phyloP scores from a whole-genome alignment of 257 asterid genomes.

The Buddleja alternifolia region DNA sequence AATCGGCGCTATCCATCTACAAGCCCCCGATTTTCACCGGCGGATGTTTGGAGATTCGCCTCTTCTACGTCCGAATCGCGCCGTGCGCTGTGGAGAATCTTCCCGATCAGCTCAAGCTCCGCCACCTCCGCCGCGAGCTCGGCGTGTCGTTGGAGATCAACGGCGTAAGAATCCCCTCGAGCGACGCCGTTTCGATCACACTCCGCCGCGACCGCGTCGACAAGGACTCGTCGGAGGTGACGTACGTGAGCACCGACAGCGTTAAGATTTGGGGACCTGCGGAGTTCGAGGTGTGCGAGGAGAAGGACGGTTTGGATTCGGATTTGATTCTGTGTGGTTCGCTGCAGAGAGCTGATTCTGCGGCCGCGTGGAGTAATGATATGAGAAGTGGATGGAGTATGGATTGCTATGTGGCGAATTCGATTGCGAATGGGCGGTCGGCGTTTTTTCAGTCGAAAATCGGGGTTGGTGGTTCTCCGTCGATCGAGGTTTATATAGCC shows the following conservation, averaged over 20 bases:
- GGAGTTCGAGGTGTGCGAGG: slow-evolving; percentile 78
- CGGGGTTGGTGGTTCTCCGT: slow-evolving; percentile 58
- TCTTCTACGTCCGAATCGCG: slow-evolving; percentile 72
- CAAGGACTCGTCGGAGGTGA: slow-evolving; percentile 78
- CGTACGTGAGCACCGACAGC: slow-evolving; percentile 79
- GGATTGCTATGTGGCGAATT: slow-evolving; percentile 68
- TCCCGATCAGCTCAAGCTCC: slow-evolving; percentile 66
- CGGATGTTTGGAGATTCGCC: slow-evolving; percentile 76
- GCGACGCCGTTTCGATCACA: slow-evolving; percentile 55
- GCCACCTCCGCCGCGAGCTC: slow-evolving; percentile 74
- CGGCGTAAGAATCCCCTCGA: slow-evolving; percentile 56
- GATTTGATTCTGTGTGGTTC: slow-evolving; percentile 76
- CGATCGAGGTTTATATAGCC: slow-evolving; percentile 79
- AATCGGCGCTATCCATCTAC: slow-evolving; percentile 57
- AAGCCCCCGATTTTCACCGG: slow-evolving; percentile 61
- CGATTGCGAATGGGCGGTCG: slow-evolving; percentile 49
- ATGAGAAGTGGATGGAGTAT: slow-evolving; percentile 72
- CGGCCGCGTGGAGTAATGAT: slow-evolving; percentile 58
- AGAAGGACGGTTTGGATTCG: slow-evolving; percentile 45
- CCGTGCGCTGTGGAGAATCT: slow-evolving; percentile 62
- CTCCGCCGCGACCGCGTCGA: slow-evolving; percentile 81
- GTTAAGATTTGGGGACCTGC: slow-evolving; percentile 73
- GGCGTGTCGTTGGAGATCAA: slow-evolving; percentile 71
- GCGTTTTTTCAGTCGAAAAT: slow-evolving; percentile 53
- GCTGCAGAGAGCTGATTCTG: slow-evolving; percentile 54